These are phyloP conservation scores for Naganishia friedmannii DNA, from an alignment of 768 basidiomycete genomes.

Conservation along the genomic window DNA sequence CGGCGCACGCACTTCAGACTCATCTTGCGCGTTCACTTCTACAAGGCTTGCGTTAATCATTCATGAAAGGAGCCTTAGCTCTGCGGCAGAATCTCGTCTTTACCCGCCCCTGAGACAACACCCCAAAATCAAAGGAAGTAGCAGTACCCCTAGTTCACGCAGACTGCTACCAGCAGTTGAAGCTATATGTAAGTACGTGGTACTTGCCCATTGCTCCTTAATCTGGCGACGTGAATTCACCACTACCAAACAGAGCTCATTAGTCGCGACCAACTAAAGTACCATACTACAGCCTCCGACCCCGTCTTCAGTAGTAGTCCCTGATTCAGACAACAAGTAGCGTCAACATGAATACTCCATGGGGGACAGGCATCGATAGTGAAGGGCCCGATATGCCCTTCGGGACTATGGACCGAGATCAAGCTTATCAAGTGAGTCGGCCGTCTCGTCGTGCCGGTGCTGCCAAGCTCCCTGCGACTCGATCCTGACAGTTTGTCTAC, in stretches of 20 bases:
- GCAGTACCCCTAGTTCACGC: not conserved
- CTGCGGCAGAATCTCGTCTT: no score
- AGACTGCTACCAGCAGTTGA: no score
- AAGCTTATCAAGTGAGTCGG: constrained; percentile 26
- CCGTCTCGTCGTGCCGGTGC: not conserved
- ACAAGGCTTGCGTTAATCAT: no score
- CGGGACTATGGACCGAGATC: constrained; percentile 20
- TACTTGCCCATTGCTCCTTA: no score
- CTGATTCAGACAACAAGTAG: not conserved
- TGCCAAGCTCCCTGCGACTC: not conserved
- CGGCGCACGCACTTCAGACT: no score
- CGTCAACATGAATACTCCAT: constrained; percentile 31
- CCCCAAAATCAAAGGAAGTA: not conserved
- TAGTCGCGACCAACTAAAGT: not conserved
- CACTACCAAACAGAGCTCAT: no score
- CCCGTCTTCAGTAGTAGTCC: no score
- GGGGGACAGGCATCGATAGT: constrained; percentile 16
- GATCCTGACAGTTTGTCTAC: not conserved
- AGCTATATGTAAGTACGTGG: not conserved
- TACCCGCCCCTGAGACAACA: not conserved
- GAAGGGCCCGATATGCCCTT: constrained; percentile 23
- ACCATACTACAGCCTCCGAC: no score
- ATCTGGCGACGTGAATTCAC: not conserved
- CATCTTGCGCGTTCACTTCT: no score
- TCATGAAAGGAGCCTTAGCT: no score